These are phyloP conservation scores for Monilinia fructicola DNA, from an alignment of 2,329 filamentous ascomycete genomes.

Conservation along the genomic window DNA sequence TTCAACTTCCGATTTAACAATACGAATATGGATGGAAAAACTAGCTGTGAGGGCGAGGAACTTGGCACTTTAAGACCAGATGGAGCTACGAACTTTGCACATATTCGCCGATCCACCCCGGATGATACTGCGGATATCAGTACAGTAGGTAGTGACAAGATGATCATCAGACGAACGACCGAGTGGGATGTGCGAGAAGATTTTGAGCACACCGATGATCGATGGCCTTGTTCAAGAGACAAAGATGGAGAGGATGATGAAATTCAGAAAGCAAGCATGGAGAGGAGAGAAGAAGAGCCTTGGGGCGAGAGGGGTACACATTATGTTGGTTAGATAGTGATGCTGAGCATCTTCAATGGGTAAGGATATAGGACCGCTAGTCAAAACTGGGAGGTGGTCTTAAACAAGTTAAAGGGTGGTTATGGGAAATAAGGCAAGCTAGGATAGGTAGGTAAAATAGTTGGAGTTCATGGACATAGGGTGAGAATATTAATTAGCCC, in stretches of 20 bases:
- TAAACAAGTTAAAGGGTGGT: background rate
- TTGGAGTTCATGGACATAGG: background rate
- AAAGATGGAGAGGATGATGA: conserved; percentile 6
- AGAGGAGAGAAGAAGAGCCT: background rate
- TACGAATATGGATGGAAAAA: background rate
- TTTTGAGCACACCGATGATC: background rate
- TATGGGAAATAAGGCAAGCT: background rate
- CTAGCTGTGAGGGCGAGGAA: conserved; percentile 13
- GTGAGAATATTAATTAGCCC: background rate
- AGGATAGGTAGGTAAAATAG: background rate
- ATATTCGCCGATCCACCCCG: conserved; percentile 26
- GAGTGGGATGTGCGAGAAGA: conserved; percentile 29
- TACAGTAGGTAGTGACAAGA: conserved; percentile 27
- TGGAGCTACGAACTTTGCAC: conserved; percentile 23
- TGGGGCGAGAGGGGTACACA: conserved; percentile 10
- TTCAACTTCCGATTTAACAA: conserved; percentile 19
- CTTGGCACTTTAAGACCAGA: conserved; percentile 27
- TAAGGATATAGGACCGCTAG: background rate
- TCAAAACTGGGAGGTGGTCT: too few species aligned
- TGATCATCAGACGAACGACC: conserved; percentile 29
- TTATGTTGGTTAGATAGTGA: background rate
- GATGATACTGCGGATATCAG: conserved; percentile 24
- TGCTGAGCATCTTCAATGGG: background rate
- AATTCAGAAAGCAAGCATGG: conserved; percentile 5
- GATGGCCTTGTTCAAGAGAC: background rate